Evolutionary conservation across 495 filamentous ascomycete species (phyloP), one percentile per base, ranked within the genome.

Genomic region (Apodospora peruviana): DNA sequence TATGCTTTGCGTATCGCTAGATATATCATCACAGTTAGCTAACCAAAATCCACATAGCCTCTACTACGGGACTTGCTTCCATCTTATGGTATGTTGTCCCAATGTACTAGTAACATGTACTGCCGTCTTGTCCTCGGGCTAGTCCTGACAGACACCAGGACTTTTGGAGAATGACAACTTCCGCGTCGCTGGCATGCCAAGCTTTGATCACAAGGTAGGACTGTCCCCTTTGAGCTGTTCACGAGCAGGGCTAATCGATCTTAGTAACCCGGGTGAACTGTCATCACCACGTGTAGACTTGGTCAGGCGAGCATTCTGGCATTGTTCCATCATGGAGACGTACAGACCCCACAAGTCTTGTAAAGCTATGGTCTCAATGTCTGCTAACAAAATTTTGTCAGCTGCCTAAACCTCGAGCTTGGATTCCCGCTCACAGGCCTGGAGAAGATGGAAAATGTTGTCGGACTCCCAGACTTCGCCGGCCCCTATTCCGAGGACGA

Each of bases 291-390:
- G 67, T 47, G 73, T 70, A 5, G 73, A 80, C 48, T 53, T 78
- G 22, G 62, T 79, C n/a, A 74, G 78, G 47, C 70, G 79, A 43
- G 65, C 63, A 0, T 83, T 76, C 40, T 83, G 80, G 80, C 73
- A 76, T 49, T 82, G 79, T 52, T 68, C 72, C 9, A 70, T 81
- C 25, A 75, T 79, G 62, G 79, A 83, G 53, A 79, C 76, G 75
- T 80, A 71, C 25, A 58, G 23, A 24, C n/a, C n/a, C n/a, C n/a
- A n/a, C 9, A 23, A 22, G 14, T 3, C 16, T 11, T 9, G 24
- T 39, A 16, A 14, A 39, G 17, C 10, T 4, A 16, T 20, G 34
- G 1, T 17, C 27, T 43, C 2, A 9, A n/a, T n/a, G 14, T n/a
- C 10, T 36, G n/a, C 50, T 56, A 27, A 52, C 46, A 0, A 14